Percentiles rank a stretch among this genome's conserved stretches.
phyloP scores from a whole-genome alignment of 768 basidiomycete species.

The Clavulina sp. region DNA sequence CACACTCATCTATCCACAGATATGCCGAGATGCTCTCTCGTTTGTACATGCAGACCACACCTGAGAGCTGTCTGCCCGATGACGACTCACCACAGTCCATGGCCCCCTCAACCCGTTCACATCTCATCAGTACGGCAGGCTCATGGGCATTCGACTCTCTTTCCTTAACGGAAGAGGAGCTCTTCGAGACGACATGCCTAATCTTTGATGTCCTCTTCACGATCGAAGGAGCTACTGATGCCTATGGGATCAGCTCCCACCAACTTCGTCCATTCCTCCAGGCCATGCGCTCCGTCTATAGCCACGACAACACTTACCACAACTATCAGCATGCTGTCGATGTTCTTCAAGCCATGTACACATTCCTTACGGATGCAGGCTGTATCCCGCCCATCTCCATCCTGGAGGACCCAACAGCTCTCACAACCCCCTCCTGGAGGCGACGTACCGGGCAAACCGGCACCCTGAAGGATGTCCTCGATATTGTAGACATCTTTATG shows the following conservation, averaged over 20 bases:
- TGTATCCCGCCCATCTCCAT: constrained; percentile 64
- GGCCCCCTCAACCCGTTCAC: constrained; percentile 24
- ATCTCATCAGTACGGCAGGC: constrained; percentile 51
- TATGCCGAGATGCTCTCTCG: constrained; percentile 73
- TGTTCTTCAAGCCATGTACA: constrained; percentile 84
- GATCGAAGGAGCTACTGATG: constrained; percentile 40
- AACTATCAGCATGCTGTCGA: constrained; percentile 96
- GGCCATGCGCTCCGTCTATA: constrained; percentile 84
- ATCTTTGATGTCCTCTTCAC: constrained; percentile 68
- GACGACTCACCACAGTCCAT: not conserved
- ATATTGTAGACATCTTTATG: constrained; percentile 61
- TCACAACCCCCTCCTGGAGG: constrained; percentile 14
- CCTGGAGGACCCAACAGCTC: constrained; percentile 30
- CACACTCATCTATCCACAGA: constrained; percentile 19
- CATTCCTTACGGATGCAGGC: constrained; percentile 61
- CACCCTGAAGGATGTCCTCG: constrained; percentile 17
- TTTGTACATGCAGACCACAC: constrained; percentile 61
- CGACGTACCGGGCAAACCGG: constrained; percentile 12
- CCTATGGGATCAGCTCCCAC: constrained; percentile 31
- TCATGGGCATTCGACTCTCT: constrained; percentile 88
- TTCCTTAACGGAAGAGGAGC: constrained; percentile 62
- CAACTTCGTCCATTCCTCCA: constrained; percentile 63
- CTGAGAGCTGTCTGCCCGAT: constrained; percentile 15
- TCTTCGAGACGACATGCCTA: constrained; percentile 61
- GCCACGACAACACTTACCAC: constrained; percentile 85